Conservation (phyloP, 2,329 filamentous ascomycete genomes). For the Penicillium brasilianum region DNA sequence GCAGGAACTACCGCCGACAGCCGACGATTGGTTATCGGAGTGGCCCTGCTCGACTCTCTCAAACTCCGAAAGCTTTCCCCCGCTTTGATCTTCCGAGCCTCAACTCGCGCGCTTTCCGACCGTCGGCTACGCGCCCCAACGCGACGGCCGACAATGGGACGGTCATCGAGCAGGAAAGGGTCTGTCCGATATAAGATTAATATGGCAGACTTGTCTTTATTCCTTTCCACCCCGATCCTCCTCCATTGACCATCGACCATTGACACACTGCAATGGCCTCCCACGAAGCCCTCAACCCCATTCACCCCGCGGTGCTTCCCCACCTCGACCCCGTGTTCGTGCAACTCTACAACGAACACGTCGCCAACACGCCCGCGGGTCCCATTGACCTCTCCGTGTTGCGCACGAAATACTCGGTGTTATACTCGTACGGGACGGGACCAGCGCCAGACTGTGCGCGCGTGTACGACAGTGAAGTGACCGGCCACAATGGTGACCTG, state of each 20-base stretch:
- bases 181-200: not conserved
- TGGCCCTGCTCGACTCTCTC: too few relatives aligned
- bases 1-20: not conserved
- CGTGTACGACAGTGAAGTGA: conserved; percentile 47
- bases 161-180: not conserved
- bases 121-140: conserved; percentile 20
- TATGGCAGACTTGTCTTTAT: not conserved
- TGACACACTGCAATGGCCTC: conserved; percentile 15
- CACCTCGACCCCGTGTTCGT: conserved; percentile 55
- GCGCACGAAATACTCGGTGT: conserved; percentile 50
- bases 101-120: conserved; percentile 9
- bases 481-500: conserved; percentile 39
- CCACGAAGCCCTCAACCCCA: conserved; percentile 55
- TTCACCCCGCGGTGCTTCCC: conserved; percentile 54
- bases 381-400: conserved; percentile 50
- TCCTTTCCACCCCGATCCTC: not conserved
- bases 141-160: conserved; percentile 12
- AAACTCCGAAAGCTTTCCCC: too few relatives aligned
- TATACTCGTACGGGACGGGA: conserved; percentile 54
- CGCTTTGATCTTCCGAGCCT: not conserved
- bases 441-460: conserved; percentile 49
- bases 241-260: not conserved
- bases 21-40: too few relatives aligned
- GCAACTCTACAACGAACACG: conserved; percentile 55
- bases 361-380: conserved; percentile 48